Conservation (phyloP, 352 stramenopile genomes). For the Globisporangium lucens region DNA sequence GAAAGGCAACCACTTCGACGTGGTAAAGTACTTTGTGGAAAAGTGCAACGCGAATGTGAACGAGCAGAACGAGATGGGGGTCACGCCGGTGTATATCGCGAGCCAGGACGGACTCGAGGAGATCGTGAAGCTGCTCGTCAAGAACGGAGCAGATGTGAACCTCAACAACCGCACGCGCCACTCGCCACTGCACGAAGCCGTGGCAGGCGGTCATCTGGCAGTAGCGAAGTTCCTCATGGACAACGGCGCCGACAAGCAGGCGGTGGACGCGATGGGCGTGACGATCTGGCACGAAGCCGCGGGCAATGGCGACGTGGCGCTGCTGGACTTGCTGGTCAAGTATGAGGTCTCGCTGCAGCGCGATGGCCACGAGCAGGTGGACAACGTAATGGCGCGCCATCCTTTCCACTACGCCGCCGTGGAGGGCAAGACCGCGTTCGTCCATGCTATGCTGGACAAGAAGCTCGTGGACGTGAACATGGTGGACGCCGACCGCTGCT, state of each 20-base stretch:
- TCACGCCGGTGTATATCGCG: slow-evolving; percentile 70
- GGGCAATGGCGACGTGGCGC: slow-evolving; percentile 48
- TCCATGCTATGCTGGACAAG: slow-evolving; percentile 45
- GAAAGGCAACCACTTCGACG: slow-evolving; percentile 54
- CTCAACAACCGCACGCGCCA: slow-evolving; percentile 60
- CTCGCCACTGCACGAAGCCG: slow-evolving; percentile 61
- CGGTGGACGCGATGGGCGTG: slow-evolving; percentile 74
- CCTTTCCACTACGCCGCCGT: slow-evolving; percentile 81
- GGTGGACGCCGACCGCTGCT: slow-evolving; percentile 56
- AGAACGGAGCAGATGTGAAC: slow-evolving; percentile 54
- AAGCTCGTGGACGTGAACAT: slow-evolving; percentile 69
- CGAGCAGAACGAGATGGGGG: slow-evolving; percentile 79
- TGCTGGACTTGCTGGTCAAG: slow-evolving; percentile 58
- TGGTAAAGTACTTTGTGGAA: slow-evolving; percentile 40
- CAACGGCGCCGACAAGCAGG: slow-evolving; percentile 59
- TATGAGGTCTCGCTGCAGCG: slow-evolving; percentile 47
- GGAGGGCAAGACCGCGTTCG: slow-evolving; percentile 57
- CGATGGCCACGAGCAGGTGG: slow-evolving; percentile 40
- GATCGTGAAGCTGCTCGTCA: slow-evolving; percentile 47
- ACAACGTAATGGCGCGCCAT: slow-evolving; percentile 78
- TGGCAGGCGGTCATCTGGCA: slow-evolving; percentile 45
- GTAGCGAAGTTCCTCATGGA: slow-evolving; percentile 52
- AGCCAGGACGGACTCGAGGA: slow-evolving; percentile 47
- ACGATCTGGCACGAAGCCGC: slow-evolving; percentile 80
- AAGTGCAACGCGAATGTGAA: slow-evolving; percentile 54